Base-by-base conservation (phyloP, 2,329 filamentous ascomycete genomes). In the Scedosporium aurantiacum region DNA sequence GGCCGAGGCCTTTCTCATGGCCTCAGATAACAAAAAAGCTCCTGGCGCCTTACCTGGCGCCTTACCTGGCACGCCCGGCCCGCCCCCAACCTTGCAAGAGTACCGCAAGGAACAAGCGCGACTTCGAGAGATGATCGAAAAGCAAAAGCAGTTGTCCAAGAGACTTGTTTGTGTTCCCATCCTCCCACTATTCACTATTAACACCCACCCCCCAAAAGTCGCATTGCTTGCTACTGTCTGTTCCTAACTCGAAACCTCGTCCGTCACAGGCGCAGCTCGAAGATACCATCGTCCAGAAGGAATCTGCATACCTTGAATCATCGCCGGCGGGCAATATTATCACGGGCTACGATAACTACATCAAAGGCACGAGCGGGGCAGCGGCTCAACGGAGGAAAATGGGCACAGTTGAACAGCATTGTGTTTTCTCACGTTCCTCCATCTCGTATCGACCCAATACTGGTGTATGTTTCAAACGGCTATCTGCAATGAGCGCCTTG, bases 271-370 rank as follows among this genome's bases (percentile, higher is more conserved):
- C 68, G 5, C 70, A 73, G 54, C 67, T 78, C 63, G 94, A 99
- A 77, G 90, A 96, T 58, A 82, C 83, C 65, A 97, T 99, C 68
- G 86, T 83, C 70, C 85, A 88, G 65, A 88, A 90, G 69, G 94
- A 99, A 73, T 85, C 87, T 62, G 82, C 87, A 18, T 99, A 99
- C 73, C 85, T 99, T 59, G 93, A 97, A 73, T 91, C 91, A 69
- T 95, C 91, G 4, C 87, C 86, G 14, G 85, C 81, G 67, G 94
- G 94, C 54, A 99, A 99, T 76, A 97, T 99, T 71, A 93, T 99
- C 72, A 91, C 90, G 57, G 94, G 94, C 23, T 99, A 99, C 73
- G 94, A 99, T 73, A 95, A 91, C 71, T 99, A 97, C 76, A 95
- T 96, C 79, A 99, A 99, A 74, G 92, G 90, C 61, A 82, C 82